Base-by-base conservation (phyloP, 441 rosid genomes). In the Erysimum cheiri region DNA sequence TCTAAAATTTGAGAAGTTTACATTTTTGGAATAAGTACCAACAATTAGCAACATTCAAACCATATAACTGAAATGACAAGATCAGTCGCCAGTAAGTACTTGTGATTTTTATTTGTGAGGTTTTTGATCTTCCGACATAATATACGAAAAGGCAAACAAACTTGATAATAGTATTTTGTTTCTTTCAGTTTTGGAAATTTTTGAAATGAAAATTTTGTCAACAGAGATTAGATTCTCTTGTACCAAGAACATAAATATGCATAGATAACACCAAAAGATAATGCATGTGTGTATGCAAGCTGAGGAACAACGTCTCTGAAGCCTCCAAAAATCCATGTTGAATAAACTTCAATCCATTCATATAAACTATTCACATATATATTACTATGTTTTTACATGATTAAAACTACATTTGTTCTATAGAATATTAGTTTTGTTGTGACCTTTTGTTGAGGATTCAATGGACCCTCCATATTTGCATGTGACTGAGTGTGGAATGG, bases 391-490 rank as follows among this genome's bases (percentile, higher is more conserved):
- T 55, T 68, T 41, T 31, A 57, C 50, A 66, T 60, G 40, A 22
- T 52, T 53, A 62, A 69, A 28, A 55, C 33, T 40, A 56, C 67
- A 63, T 61, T 28, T 54, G 40, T 41, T 60, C 43, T 68, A 44
- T 62, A 60, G 60, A 63, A 70, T 69, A 75, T 47, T 69, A 41
- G 61, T 75, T 56, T 75, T 69, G 55, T 62, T 69, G 60, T 69
- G 70, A 69, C 74, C 66, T 75, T 75, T 68, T 75, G 70, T 55
- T 75, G 70, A 26, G 48, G 65, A 63, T 75, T 75, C 78, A 75
- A 75, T 75, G 78, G 78, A 75, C 78, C 78, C 78, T 75, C 78
- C 70, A 69, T 63, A 60, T 69, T 69, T 75, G 70, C 78, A 75
- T 75, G 78, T 75, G 78, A 55, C 74, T 74, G 53, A 67, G 68